Conservation (phyloP, 805 yeast species). For the Wickerhamiella vanderwaltii region DNA sequence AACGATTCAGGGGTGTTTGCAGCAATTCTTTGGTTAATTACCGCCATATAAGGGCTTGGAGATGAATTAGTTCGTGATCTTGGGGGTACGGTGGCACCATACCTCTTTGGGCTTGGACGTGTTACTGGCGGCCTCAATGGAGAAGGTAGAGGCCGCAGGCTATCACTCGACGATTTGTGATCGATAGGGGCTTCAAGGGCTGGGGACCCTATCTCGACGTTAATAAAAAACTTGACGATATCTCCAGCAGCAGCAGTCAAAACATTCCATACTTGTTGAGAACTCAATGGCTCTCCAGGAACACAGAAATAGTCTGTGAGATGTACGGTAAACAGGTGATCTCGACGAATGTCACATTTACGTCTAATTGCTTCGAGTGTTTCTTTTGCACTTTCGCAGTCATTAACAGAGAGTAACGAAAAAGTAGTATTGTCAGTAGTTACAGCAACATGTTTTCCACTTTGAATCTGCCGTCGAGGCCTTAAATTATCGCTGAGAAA, state of each 20-base stretch:
- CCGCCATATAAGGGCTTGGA: neutral
- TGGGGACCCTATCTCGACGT: slow-evolving; percentile 19
- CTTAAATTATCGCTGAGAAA: slow-evolving; percentile 18
- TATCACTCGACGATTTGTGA: no score
- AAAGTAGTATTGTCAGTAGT: slow-evolving; percentile 53
- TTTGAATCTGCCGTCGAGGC: slow-evolving; percentile 28
- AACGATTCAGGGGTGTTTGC: neutral
- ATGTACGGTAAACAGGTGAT: slow-evolving; percentile 30
- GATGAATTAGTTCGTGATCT: no score
- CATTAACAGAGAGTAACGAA: slow-evolving; percentile 34
- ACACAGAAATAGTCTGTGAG: slow-evolving; percentile 57
- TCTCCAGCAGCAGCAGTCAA: slow-evolving; percentile 22
- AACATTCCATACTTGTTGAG: slow-evolving; percentile 22
- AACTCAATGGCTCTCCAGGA: slow-evolving; percentile 24
- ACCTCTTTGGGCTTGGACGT: no score
- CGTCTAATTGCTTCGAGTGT: slow-evolving; percentile 25
- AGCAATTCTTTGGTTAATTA: neutral
- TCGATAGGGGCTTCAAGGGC: no score
- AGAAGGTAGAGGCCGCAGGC: no score
- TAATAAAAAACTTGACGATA: slow-evolving; percentile 19
- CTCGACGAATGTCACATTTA: neutral
- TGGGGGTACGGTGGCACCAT: no score
- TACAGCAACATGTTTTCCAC: slow-evolving; percentile 35
- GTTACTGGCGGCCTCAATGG: no score
- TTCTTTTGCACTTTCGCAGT: slow-evolving; percentile 24